Evolutionary conservation across 2,329 filamentous ascomycete species (phyloP), one percentile per base, ranked within the genome.

Genomic region (Ambrosiella beaveri): DNA sequence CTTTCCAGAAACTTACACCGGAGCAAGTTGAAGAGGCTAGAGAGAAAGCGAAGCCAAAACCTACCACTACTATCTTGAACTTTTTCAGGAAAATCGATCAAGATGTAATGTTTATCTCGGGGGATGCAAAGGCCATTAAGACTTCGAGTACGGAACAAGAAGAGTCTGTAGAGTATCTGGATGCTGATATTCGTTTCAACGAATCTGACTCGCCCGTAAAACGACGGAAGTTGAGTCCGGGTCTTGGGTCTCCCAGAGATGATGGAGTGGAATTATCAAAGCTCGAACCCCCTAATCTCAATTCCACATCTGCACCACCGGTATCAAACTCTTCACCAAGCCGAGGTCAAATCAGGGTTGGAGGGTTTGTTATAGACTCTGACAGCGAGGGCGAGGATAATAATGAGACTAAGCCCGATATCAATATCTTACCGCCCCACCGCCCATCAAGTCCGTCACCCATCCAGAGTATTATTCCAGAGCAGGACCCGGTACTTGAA

Each of bases 61-160:
- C 72, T 0, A 87, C 86, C 64, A 73, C 75, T 6, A 88, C 82
- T 62, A 88, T 88, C 38, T 70, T 88, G 12, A 87, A 70, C 62
- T 89, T 88, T 68, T 89, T 89, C 66, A 82, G 85, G 65, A 88
- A 87, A 65, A 75, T 84, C 62, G 72, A 81, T 44, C 59, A 62
- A 47, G 59, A 61, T 52, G 61, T 61, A 1, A 51, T 62, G 12
- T 62, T 62, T 27, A 61, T 60, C 17, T 59, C 58, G 5, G 56
- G 56, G 27, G 60, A 62, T 58, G 63, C 44, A 13, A 57, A 51
- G 8, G 57, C 61, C 7, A 65, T 66, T 59, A 68, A 65, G 59
- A 68, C 69, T 36, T 70, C 71, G 65, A 67, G 68, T 57, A 63
- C 61, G 3, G 5, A 15, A 5, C 37, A 40, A 37, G 9, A 36